Percentiles rank a stretch among this genome's conserved stretches.
These are phyloP conservation scores for Colletotrichum sp. DNA, from an alignment of 2,329 filamentous ascomycete genomes.

Conservation along the genomic window DNA sequence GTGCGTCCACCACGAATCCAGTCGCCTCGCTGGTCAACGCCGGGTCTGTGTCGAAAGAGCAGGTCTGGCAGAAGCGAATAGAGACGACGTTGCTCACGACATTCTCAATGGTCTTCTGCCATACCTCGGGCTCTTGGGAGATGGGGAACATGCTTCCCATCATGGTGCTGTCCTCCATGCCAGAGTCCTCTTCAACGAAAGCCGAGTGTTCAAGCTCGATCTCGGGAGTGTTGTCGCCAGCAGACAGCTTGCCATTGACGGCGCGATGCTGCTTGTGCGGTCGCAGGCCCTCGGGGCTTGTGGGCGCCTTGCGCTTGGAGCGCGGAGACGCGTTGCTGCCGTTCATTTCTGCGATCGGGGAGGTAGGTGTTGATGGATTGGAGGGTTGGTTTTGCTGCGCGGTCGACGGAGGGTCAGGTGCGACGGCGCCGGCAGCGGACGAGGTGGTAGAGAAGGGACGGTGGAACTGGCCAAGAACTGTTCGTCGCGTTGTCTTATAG, in stretches of 20 bases:
- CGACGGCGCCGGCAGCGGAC: background rate
- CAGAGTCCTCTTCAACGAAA: conserved; percentile 42
- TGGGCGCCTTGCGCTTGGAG: conserved; percentile 58
- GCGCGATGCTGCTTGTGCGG: conserved; percentile 47
- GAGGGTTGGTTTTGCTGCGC: background rate
- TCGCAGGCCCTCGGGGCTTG: conserved; percentile 42
- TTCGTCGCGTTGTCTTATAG: conserved; percentile 15
- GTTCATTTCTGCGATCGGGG: conserved; percentile 44
- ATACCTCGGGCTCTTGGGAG: conserved; percentile 58
- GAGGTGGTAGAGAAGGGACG: background rate
- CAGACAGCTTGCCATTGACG: conserved; percentile 54
- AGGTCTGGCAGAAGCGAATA: conserved; percentile 98
- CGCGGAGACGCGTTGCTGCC: conserved; percentile 43
- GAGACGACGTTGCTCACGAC: conserved; percentile 96
- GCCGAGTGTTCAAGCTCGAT: conserved; percentile 26
- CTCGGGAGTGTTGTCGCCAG: conserved; percentile 56
- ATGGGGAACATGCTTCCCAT: conserved; percentile 20
- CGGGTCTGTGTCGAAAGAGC: conserved; percentile 96
- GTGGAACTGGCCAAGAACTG: background rate
- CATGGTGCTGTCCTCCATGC: conserved; percentile 41
- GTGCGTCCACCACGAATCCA: conserved; percentile 95
- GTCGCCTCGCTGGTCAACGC: conserved; percentile 95
- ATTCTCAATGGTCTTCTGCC: conserved; percentile 93
- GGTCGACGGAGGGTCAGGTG: background rate
- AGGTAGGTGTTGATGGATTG: background rate